Base-by-base conservation (phyloP, 1,284 basidiomycete genomes). In the Vanrija sp. region DNA sequence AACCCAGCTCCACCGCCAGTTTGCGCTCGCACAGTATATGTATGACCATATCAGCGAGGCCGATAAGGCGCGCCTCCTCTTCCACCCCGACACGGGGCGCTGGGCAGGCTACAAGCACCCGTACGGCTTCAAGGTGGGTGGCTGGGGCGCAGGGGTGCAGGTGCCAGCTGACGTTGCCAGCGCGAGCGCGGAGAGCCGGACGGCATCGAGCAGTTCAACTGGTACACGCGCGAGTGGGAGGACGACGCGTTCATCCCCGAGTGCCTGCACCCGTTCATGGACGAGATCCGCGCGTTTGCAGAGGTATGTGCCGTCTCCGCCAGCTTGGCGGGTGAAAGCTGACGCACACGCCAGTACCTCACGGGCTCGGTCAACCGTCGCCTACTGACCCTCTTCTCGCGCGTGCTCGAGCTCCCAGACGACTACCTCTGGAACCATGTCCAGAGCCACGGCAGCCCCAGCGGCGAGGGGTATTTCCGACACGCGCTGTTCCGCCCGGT, bases 131-230 rank as follows among this genome's bases (percentile, higher is more conserved):
- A 78, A 78, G 38, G 29, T 34, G 18, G 25, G 43, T 45, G 3
- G 12, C 8, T 18, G 5, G 43, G 12, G n/a, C n/a, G n/a, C n/a
- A n/a, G n/a, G n/a, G n/a, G n/a, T n/a, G n/a, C 15, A 1, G 19
- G 12, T 1, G 14, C 40, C 9, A 9, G 40, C 40, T 42, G 55
- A 46, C 16, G 26, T 21, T 6, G 6, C 10, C 50, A 60, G 75
- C 66, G 69, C 34, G 58, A 71, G 26, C 58, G 71, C 42, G 75
- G 72, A 3, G 62, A 71, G 18, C 64, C 67, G 39, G 78, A 79
- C 52, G 68, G 75, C 1, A 78, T 79, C 51, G 74, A 75, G 54
- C 77, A 78, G 55, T 71, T 78, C 61, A 79, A 79, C 67, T 75
- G 76, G 67, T 78, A 77, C 39, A 64, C 64, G 4, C 63, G 67